Evolutionary conservation across 129 eudicot genomes (phyloP), one percentile per base, ranked within the genome.

Genomic region (Logfia minima): DNA sequence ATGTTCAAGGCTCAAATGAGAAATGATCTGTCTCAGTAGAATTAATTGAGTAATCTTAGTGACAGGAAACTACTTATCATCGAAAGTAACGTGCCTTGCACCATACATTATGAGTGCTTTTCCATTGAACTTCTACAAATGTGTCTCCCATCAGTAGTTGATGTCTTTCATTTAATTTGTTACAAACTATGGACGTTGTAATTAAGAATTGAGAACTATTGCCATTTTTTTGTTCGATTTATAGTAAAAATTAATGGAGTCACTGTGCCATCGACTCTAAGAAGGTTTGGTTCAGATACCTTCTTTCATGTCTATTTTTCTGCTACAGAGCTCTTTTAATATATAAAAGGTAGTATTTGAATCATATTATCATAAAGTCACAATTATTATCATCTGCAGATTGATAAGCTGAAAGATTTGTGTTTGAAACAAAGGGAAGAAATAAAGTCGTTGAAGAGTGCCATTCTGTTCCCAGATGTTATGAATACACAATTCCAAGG

Each of bases 361-460:
- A 26, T 24, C 23, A 10, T 22, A 43, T 61, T 61, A 21, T 41
- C 21, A 48, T 71, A 39, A 69, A 70, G 55, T 35, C 10, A 43
- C 65, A 18, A 43, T 8, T 52, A 48, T 29, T 23, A 2, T 2
- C 11, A 28, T 3, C 58, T 72, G 82, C 79, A 93, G 98, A 92
- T 91, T 63, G 98, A 93, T 65, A 93, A 93, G 78, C 75, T 93
- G 72, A 93, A 93, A 81, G 97, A 93, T 85, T 79, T 93, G 63
- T 93, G 98, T 71, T 80, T 93, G 81, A 89, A 91, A 80, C 98
- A 93, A 87, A 89, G 98, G 84, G 98, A 93, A 76, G 97, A 93
- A 83, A 90, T 93, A 37, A 93, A 91, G 83, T 77, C 90, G 8
- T 85, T 93, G 70, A 93, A 93, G 83, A 93, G 76, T 75, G 90